Base-by-base conservation (phyloP, 441 rosid genomes). In the Erodium moschatum region DNA sequence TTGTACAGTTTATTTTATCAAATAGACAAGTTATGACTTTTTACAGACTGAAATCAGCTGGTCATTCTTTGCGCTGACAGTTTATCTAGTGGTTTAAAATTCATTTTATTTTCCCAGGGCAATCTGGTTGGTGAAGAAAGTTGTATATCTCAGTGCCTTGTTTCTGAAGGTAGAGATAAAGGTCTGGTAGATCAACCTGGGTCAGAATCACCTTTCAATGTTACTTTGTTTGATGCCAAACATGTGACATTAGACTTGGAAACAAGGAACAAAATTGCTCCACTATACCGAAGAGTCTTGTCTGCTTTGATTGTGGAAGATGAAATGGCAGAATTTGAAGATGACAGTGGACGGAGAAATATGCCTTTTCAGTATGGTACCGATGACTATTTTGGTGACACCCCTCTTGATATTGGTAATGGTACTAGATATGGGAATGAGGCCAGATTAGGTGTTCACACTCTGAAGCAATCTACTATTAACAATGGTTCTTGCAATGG, bases 231-330 rank as follows among this genome's bases (percentile, higher is more conserved):
- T 62, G 73, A 70, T 52, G 58, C 80, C 70, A 64, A 83, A 66
- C 69, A 69, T 74, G 87, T 85, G 75, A 81, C 77, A 80, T 67
- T 79, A 71, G 86, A 83, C 66, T 73, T 75, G 69, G 87, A 80
- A 71, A 81, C 82, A 68, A 76, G 82, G 75, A 87, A 79, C 63
- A 87, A 85, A 79, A 82, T 72, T 71, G 81, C 85, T 76, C 89
- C 97, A 56, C 73, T 90, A 71, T 91, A 83, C 85, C 91, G 86
- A 79, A 85, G 99, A 80, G 86, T 91, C 65, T 90, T 95, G 70
- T 89, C 97, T 71, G 94, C 99, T 70, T 79, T 95, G 75, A 91
- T 95, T 67, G 94, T 88, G 76, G 97, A 95, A 83, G 99, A 95
- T 74, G 99, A 91, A 71, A 76, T 78, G 72, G 97, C 80, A 35